Base-by-base conservation (phyloP, 2,329 filamentous ascomycete species). In the Apiospora rasikravindrae region DNA sequence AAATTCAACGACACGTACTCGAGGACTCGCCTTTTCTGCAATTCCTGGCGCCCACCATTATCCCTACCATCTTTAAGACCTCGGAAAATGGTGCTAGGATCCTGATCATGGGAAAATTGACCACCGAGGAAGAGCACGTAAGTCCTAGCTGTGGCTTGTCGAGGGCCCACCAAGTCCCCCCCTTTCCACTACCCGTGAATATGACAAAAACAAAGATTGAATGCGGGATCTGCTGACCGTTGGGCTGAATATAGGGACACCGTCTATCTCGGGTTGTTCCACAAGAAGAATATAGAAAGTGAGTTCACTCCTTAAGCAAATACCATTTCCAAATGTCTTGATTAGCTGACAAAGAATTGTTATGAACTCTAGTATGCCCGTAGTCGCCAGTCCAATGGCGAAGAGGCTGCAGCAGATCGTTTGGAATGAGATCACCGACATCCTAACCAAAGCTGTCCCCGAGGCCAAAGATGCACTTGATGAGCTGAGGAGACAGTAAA, bases 101-200 rank as follows among this genome's bases (percentile, higher is more conserved):
- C 10, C 26, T 69, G 29, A 24, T 69, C 22, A 49, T 49, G 47
- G 67, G 67, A 4, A 47, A 47, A 5, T 37, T 69, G 19, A 40
- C 47, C 33, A 49, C 67, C 10, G 67, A 69, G 29, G 67, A 47
- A 47, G 24, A 69, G n/a, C 67, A 69, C 19, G 67, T 69, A 26
- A 47, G 67, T 49, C 4, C 8, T 10, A 16, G 24, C 10, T 6
- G 24, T 29, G 4, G 14, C 24, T 5, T 14, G 33, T 37, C 33
- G 8, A 37, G 2, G 33, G 33, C 33, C 33, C 33, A 37, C 33
- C 33, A 37, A 37, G 33, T 22, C 19, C 7, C 3, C 22, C 22
- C 8, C 47, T 51, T 11, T 24, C 7, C n/a, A n/a, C 4, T 51
- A 51, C n/a, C 8, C n/a, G 22, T 51, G n/a, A 7, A 49, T 49